Base-by-base conservation (phyloP, 129 eudicot genomes). In the Calendula officinalis region DNA sequence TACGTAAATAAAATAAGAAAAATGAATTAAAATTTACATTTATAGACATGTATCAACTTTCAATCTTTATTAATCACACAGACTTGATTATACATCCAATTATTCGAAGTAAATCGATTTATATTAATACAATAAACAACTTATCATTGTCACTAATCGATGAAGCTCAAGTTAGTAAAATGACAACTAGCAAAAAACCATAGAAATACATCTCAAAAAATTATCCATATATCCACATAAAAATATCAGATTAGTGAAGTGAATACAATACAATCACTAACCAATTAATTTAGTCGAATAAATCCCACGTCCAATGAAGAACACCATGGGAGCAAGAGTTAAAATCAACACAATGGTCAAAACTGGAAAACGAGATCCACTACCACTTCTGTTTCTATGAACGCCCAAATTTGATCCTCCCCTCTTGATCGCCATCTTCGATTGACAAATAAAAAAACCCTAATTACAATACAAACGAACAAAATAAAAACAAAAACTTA, bases 301-400 rank as follows among this genome's bases (percentile, higher is more conserved):
- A 53, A 82, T 52, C 56, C 82, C 82, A 54, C 82, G 82, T 37
- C 80, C 82, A 73, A 77, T 13, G 79, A 83, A 77, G 69, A 86
- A 74, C 70, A 83, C 60, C 55, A 82, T 67, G 3, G 86, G 79
- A 66, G 52, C 75, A 67, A 85, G 47, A 46, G 80, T 65, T 13
- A 78, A 61, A 64, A 74, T 45, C 67, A 86, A 13, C 61, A 86
- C 70, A 62, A 80, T 58, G 37, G 62, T 61, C 52, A 64, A 40
- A 64, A 83, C 52, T 61, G 76, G 73, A 66, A 70, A 67, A 30
- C 78, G 57, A 75, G 94, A 75, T 82, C 78, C 78, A 74, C 78
- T 84, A 65, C 38, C 60, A 39, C 67, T 78, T 62, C 82, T 75
- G 57, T 62, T 67, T 74, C 78, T 81, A 72, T 78, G 78, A 15